These are phyloP conservation scores for Phoma sp. DNA, from an alignment of 2,329 filamentous ascomycete species.

Conservation along the genomic window DNA sequence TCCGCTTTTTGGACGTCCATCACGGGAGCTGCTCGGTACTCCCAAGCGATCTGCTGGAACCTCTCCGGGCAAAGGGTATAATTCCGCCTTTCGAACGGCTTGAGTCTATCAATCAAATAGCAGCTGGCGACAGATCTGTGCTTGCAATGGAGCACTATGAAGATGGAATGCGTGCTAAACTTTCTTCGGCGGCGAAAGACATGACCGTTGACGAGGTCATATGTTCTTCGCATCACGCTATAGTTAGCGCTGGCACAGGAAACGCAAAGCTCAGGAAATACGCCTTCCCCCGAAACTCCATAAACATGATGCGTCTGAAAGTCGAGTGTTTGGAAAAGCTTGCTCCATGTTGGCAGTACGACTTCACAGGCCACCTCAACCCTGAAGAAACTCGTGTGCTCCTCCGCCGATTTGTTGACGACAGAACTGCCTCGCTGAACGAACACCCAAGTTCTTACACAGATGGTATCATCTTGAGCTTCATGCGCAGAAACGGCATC, in stretches of 20 bases:
- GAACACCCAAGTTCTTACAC: constrained; percentile 11
- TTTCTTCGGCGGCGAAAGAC: constrained; percentile 3
- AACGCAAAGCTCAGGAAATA: too few species aligned
- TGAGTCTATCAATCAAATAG: background rate
- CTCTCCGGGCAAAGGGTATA: constrained; percentile 30
- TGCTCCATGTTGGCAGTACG: constrained; percentile 23
- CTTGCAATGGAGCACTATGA: constrained; percentile 28
- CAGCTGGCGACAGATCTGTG: background rate
- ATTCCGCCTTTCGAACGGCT: constrained; percentile 19
- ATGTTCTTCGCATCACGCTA: too few species aligned
- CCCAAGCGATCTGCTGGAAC: constrained; percentile 33
- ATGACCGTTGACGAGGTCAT: too few species aligned
- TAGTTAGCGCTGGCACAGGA: too few species aligned
- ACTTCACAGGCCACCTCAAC: constrained; percentile 31
- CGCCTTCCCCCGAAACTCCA: too few species aligned
- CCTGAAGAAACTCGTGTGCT: constrained; percentile 32
- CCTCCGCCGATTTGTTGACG: constrained; percentile 24
- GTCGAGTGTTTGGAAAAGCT: constrained; percentile 19
- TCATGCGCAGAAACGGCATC: constrained; percentile 7
- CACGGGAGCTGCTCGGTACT: constrained; percentile 21
- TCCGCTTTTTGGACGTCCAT: constrained; percentile 25
- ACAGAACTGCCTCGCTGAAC: constrained; percentile 6
- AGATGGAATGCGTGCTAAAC: constrained; percentile 3
- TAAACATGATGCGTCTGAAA: constrained; percentile 18
- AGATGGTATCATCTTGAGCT: background rate